These are phyloP conservation scores for Colletotrichum australisinense DNA, from an alignment of 2,329 filamentous ascomycete genomes.

Conservation along the genomic window DNA sequence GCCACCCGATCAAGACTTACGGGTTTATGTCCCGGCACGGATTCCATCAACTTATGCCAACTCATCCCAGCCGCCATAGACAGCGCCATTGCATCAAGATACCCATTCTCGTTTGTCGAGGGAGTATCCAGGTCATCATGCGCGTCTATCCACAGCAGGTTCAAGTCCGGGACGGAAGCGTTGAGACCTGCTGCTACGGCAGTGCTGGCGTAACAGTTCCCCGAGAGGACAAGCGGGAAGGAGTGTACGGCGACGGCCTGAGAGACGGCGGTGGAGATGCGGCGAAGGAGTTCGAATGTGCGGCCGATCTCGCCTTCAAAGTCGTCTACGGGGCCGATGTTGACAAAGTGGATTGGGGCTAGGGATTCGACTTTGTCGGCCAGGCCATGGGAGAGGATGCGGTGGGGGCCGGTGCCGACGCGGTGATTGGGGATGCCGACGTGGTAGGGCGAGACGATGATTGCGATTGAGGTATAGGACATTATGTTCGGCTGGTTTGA, in stretches of 20 bases:
- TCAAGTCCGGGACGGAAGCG: slow-evolving; percentile 4
- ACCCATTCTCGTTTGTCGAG: slow-evolving; percentile 47
- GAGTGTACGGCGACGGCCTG: slow-evolving; percentile 40
- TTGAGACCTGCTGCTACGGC: slow-evolving; percentile 49
- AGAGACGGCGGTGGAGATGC: slow-evolving; percentile 46
- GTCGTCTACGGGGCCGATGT: slow-evolving; percentile 46
- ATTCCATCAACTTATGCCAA: slow-evolving; percentile 42
- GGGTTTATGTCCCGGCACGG: slow-evolving; percentile 20
- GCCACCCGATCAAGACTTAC: neutral
- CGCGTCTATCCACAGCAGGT: slow-evolving; percentile 51
- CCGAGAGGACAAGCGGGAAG: slow-evolving; percentile 52
- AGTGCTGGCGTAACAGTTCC: slow-evolving; percentile 51
- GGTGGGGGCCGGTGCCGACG: slow-evolving; percentile 50
- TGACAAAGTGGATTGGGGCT: slow-evolving; percentile 37
- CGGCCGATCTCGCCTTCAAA: slow-evolving; percentile 53
- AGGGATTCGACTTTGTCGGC: slow-evolving; percentile 41
- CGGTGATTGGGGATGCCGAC: slow-evolving; percentile 48
- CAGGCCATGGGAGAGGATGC: slow-evolving; percentile 45
- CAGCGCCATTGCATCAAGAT: slow-evolving; percentile 50
- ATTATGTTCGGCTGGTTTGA: neutral
- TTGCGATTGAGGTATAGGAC: slow-evolving; percentile 40
- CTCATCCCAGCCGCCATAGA: slow-evolving; percentile 49
- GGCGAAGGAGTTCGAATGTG: slow-evolving; percentile 52
- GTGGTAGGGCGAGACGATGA: slow-evolving; percentile 54
- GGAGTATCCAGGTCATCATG: slow-evolving; percentile 54